Base-by-base conservation (phyloP, 768 basidiomycete species). In the Boletus barrowsii region DNA sequence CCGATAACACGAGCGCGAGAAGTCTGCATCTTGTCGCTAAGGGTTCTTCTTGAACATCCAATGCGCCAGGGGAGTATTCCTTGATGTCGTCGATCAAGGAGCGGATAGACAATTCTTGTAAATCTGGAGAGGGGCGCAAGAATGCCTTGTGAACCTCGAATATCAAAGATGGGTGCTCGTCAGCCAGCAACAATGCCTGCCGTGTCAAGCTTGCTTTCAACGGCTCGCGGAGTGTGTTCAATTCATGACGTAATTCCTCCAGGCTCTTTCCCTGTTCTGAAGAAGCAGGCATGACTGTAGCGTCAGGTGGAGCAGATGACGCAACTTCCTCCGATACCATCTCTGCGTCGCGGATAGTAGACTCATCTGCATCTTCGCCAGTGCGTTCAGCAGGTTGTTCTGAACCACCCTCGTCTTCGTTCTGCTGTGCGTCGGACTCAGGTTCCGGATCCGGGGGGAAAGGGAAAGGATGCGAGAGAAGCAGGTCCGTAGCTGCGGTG, bases 121-220 rank as follows among this genome's bases (percentile, higher is more conserved):
- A 80, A 41, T 76, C 73, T 44, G 76, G 80, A 49, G 75, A 75
- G 11, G 81, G 75, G 26, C 86, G 84, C 53, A 89, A 79, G 69
- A 97, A 94, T 20, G 90, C 89, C 24, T 79, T 79, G 59, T 88
- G 84, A 36, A 97, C 79, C 66, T 97, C 93, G 65, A 95, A 97
- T 40, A 97, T 83, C 51, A 98, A 81, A 9, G 88, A 86, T 4
- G 89, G 84, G 63, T 94, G 88, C 58, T 90, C 84, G 65, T 97
- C 94, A 43, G 96, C 85, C 30, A 99, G 79, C 11, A 76, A 72
- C 51, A 99, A 74, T 0, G 92, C 87, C 42, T 83, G 84, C 17
- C 78, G 75, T 43, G 87, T 81, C 57, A 98, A 77, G 20, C 75
- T 76, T 10, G 77, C 75, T 58, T 84, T 83, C 35, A 94, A 68